Conservation (phyloP, 2,329 filamentous ascomycete genomes). For the Cadophora sp. region DNA sequence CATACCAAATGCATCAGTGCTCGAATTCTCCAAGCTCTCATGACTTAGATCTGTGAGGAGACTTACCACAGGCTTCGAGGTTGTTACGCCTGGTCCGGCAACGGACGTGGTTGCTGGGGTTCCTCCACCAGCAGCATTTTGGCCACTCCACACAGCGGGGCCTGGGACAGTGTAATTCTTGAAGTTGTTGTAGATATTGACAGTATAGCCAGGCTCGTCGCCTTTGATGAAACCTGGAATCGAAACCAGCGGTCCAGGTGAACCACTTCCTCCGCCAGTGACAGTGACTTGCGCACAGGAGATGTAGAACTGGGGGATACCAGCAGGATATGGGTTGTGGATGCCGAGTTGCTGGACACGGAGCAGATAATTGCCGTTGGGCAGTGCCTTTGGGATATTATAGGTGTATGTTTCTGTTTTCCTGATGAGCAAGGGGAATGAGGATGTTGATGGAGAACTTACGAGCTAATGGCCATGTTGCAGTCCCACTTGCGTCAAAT, state of each 20-base stretch:
- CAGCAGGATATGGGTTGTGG: slow-evolving; percentile 42
- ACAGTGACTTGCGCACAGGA: slow-evolving; percentile 42
- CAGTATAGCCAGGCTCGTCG: slow-evolving; percentile 33
- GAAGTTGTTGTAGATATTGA: slow-evolving; percentile 42
- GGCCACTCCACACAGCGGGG: slow-evolving; percentile 38
- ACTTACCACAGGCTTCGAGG: slow-evolving; percentile 12
- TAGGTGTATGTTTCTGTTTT: slow-evolving; percentile 40
- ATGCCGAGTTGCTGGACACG: slow-evolving; percentile 42
- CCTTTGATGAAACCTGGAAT: slow-evolving; percentile 41
- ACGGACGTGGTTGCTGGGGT: neutral
- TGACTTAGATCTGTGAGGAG: neutral
- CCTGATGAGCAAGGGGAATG: neutral
- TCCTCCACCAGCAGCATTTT: slow-evolving; percentile 23
- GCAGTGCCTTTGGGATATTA: slow-evolving; percentile 39
- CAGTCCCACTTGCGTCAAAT: slow-evolving; percentile 33
- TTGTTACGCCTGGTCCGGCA: slow-evolving; percentile 1
- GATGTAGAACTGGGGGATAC: slow-evolving; percentile 43
- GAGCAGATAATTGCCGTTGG: slow-evolving; percentile 41
- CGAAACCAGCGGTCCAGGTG: slow-evolving; percentile 38
- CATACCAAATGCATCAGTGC: neutral
- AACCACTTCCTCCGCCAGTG: slow-evolving; percentile 39
- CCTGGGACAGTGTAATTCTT: slow-evolving; percentile 41
- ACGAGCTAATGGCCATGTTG: slow-evolving; percentile 41
- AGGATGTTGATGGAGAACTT: neutral
- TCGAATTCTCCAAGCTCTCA: neutral